Evolutionary conservation across 2,329 filamentous ascomycete genomes (phyloP).

Genomic region (Fusarium compactum): DNA sequence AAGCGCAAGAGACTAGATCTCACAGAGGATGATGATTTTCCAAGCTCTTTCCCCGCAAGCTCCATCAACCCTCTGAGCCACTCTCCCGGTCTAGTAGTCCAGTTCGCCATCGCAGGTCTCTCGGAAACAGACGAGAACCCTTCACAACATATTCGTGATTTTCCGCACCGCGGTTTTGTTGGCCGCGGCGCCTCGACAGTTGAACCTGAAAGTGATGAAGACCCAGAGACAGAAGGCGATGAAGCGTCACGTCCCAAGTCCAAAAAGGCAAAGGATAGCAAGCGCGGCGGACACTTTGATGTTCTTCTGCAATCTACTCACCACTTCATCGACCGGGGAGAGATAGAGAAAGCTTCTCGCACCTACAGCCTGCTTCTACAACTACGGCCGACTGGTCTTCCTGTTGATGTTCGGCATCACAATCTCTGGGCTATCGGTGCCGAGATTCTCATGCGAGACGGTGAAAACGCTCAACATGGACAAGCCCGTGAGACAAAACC

Average conservation of each 20-base stretch:
- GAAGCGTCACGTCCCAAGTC: conserved; percentile 24
- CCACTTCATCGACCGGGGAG: conserved; percentile 75
- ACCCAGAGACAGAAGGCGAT: conserved; percentile 33
- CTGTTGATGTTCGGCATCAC: conserved; percentile 76
- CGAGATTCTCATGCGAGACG: conserved; percentile 80
- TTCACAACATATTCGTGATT: conserved; percentile 57
- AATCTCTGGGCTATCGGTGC: conserved; percentile 86
- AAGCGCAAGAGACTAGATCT: conserved; percentile 41
- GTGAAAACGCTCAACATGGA: conserved; percentile 52
- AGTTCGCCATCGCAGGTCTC: conserved; percentile 67
- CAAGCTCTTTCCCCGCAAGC: conserved; percentile 46
- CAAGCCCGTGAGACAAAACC: background rate
- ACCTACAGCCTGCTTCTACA: conserved; percentile 81
- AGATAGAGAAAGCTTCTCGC: conserved; percentile 77
- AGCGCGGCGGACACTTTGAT: conserved; percentile 65
- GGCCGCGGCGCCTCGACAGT: conserved; percentile 2
- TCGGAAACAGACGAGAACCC: conserved; percentile 58
- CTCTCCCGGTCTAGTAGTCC: conserved; percentile 62
- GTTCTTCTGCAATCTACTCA: conserved; percentile 78
- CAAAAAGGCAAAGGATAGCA: conserved; percentile 21
- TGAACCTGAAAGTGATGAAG: conserved; percentile 39
- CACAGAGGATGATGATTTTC: conserved; percentile 7
- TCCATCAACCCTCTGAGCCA: conserved; percentile 69
- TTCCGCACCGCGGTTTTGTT: conserved; percentile 62
- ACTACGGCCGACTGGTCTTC: conserved; percentile 54